Percentiles rank a stretch among this genome's conserved stretches.
Conservation (phyloP, 768 basidiomycete genomes). For the Trametopsis cervina region DNA sequence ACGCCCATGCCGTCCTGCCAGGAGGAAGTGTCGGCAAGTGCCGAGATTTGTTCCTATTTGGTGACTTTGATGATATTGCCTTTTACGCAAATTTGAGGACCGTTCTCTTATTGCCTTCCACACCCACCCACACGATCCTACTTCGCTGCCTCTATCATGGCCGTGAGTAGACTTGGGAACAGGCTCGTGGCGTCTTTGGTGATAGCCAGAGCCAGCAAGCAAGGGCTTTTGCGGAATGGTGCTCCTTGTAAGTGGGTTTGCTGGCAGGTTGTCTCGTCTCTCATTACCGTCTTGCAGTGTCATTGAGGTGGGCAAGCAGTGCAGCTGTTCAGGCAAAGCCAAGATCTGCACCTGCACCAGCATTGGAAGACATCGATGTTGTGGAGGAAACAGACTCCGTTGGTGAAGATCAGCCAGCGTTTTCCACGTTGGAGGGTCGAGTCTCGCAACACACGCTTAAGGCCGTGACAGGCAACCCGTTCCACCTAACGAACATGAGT, state of each 20-base stretch:
- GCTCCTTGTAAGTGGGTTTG: neutral
- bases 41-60: neutral
- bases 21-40: neutral
- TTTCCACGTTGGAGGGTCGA: conserved; percentile 31
- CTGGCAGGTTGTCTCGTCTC: neutral
- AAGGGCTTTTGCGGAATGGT: conserved; percentile 6
- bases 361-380: neutral
- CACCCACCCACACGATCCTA: neutral
- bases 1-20: too few relatives aligned
- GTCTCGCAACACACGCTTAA: conserved; percentile 35
- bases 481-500: conserved; percentile 67
- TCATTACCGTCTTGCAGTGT: neutral
- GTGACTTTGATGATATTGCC: neutral
- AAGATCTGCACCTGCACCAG: neutral
- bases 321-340: conserved; percentile 1
- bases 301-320: conserved; percentile 5
- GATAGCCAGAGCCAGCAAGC: conserved; percentile 14
- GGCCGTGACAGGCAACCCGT: conserved; percentile 58
- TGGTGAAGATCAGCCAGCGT: conserved; percentile 18
- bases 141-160: conserved; percentile 7
- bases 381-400: neutral
- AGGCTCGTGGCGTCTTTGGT: conserved; percentile 5
- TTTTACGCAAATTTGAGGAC: neutral
- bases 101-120: neutral
- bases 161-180: conserved; percentile 8